Evolutionary conservation across 176 grass and related monocot genomes (phyloP), one percentile per base, ranked within the genome.

Genomic region (Thinopyrum elongatum): DNA sequence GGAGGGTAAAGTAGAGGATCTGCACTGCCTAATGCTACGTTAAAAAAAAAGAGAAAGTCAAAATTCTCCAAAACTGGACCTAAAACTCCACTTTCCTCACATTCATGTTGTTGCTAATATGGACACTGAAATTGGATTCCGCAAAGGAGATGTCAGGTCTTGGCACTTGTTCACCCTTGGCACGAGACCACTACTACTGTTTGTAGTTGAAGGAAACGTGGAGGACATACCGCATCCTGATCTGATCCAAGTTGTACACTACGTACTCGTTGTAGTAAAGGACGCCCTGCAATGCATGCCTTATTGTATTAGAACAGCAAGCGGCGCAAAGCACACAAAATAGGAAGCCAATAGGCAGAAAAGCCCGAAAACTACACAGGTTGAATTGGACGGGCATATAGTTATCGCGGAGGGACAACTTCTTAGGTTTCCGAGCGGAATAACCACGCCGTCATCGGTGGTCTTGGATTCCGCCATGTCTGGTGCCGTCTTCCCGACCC

Each of bases 211-310:
- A 98, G 82, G 69, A 38, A 46, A 98, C 96, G 62, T 86, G 91
- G 28, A 98, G 26, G 25, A 84, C 81, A 28, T 95, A 98, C 10
- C 86, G 69, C 96, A 98, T 98, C 82, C 85, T 92, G 86, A 98
- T 92, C 93, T 98, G 93, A 80, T 98, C 86, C 33, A 95, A 47
- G 19, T 94, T 88, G 39, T 98, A 98, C 25, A 98, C 96, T 60
- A 95, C 94, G 80, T 92, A 98, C 65, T 98, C 96, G 2, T 98
- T 98, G 84, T 98, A 95, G 42, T 86, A 84, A 86, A 98, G 89
- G 38, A 70, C 42, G 71, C 91, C 90, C 95, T 98, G 93, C 73
- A 92, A 88, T 58, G 53, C 53, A 58, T 58, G 7, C 6, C 53
- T 22, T 58, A 1, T 53, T 53, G 19, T 22, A 9, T 58, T 9